These are phyloP conservation scores for Kwoniella newhampshirensis DNA, from an alignment of 768 basidiomycete genomes.

Conservation along the genomic window DNA sequence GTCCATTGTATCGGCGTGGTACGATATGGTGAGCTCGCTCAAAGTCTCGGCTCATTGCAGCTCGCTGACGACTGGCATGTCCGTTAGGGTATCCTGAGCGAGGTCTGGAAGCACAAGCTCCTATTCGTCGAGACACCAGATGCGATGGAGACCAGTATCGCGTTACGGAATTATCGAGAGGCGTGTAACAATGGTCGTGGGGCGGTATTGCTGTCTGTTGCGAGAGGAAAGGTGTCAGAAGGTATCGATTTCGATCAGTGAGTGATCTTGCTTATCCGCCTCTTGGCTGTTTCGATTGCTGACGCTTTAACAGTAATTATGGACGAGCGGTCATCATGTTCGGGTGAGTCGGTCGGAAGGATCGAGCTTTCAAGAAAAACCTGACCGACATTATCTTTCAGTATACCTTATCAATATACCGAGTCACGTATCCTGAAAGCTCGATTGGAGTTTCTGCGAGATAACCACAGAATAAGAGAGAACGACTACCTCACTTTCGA, in stretches of 20 bases:
- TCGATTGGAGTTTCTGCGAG: conserved; percentile 93
- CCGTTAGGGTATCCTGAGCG: conserved; percentile 87
- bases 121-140: conserved; percentile 99
- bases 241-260: conserved; percentile 99
- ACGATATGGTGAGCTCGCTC: conserved; percentile 89
- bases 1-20: conserved; percentile 99
- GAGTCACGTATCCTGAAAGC: conserved; percentile 97
- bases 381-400: conserved; percentile 48
- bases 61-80: conserved; percentile 11
- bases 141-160: conserved; percentile 97
- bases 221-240: conserved; percentile 97
- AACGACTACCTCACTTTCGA: conserved; percentile 99
- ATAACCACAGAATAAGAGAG: conserved; percentile 95
- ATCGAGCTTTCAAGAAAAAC: no score
- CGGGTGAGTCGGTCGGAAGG: conserved; percentile 79
- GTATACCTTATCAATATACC: conserved; percentile 95
- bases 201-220: conserved; percentile 92
- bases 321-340: conserved; percentile 99
- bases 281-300: not conserved
- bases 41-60: not conserved
- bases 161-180: conserved; percentile 92
- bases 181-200: conserved; percentile 98
- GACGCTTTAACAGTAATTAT: conserved; percentile 63
- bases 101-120: conserved; percentile 99
- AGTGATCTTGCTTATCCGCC: conserved; percentile 8